Percentiles rank a stretch among this genome's conserved stretches.
phyloP scores from a whole-genome alignment of 495 filamentous ascomycete species.

The Aspergillus asperescens region DNA sequence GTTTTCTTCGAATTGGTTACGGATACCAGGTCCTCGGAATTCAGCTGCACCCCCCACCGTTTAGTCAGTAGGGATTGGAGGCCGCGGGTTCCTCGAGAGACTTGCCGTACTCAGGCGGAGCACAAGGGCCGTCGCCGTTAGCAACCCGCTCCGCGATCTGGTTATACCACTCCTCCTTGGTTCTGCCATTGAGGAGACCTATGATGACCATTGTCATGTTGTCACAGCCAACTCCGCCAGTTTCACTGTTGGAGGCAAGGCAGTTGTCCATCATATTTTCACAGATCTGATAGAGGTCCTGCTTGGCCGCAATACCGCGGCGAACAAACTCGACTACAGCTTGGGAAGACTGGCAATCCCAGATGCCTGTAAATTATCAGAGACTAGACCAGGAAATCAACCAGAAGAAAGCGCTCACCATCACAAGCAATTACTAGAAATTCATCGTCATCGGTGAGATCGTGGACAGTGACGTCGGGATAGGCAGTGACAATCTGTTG shows the following conservation, averaged over 20 bases:
- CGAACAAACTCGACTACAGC: constrained; percentile 95
- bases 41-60: constrained; percentile 63
- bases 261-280: constrained; percentile 99
- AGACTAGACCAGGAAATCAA: not conserved
- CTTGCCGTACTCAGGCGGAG: constrained; percentile 99
- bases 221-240: constrained; percentile 95
- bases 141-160: constrained; percentile 90
- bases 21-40: constrained; percentile 77
- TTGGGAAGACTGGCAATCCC: constrained; percentile 98
- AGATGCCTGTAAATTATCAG: constrained; percentile 65
- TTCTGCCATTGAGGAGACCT: constrained; percentile 81
- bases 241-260: constrained; percentile 92
- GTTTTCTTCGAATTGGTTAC: constrained; percentile 88
- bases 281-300: constrained; percentile 86
- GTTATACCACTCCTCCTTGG: constrained; percentile 97
- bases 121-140: constrained; percentile 95
- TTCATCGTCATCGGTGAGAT: constrained; percentile 88
- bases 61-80: constrained; percentile 46
- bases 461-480: constrained; percentile 87
- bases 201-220: constrained; percentile 98
- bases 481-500: constrained; percentile 97
- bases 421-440: constrained; percentile 97
- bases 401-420: constrained; percentile 53
- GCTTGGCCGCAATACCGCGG: constrained; percentile 90
- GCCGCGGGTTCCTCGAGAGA: constrained; percentile 46